phyloP scores from a whole-genome alignment of 2,329 filamentous ascomycete genomes.

The Thielaviopsis ethacetica region DNA sequence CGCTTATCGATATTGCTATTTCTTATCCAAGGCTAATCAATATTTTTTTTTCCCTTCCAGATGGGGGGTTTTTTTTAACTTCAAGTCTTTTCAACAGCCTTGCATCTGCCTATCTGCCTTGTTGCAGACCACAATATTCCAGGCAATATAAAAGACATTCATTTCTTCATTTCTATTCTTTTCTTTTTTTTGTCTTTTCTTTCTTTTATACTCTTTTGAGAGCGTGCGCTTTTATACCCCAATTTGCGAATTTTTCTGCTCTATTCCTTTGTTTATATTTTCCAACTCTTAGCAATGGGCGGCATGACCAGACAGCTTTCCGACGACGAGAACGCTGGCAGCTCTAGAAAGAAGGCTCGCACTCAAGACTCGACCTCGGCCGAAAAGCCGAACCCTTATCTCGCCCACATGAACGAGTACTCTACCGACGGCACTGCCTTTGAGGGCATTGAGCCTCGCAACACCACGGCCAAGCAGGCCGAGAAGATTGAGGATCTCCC shows the following conservation, averaged over 20 bases:
- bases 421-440: slow-evolving; percentile 16
- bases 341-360: slow-evolving; percentile 28
- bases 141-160: background rate
- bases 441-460: slow-evolving; percentile 36
- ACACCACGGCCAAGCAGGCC: slow-evolving; percentile 64
- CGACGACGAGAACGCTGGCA: slow-evolving; percentile 22
- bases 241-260: background rate
- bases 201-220: background rate
- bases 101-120: background rate
- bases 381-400: slow-evolving; percentile 58
- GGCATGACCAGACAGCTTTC: slow-evolving; percentile 29
- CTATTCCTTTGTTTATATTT: background rate
- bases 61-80: background rate
- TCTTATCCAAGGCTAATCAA: slow-evolving; percentile 9
- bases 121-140: background rate
- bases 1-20: slow-evolving; percentile 7
- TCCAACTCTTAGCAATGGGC: slow-evolving; percentile 21
- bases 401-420: slow-evolving; percentile 69
- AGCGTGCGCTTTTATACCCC: background rate
- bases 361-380: slow-evolving; percentile 17
- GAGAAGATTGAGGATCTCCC: slow-evolving; percentile 61
- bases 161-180: background rate
- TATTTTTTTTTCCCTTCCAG: slow-evolving; percentile 8
- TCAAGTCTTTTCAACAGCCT: slow-evolving; percentile 5
- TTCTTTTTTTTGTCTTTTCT: background rate